Percentiles rank a stretch among this genome's conserved stretches.
Evolutionary conservation across 1,139 yeast genomes (phyloP).

Genomic region (Yamadazyma triangularis): DNA sequence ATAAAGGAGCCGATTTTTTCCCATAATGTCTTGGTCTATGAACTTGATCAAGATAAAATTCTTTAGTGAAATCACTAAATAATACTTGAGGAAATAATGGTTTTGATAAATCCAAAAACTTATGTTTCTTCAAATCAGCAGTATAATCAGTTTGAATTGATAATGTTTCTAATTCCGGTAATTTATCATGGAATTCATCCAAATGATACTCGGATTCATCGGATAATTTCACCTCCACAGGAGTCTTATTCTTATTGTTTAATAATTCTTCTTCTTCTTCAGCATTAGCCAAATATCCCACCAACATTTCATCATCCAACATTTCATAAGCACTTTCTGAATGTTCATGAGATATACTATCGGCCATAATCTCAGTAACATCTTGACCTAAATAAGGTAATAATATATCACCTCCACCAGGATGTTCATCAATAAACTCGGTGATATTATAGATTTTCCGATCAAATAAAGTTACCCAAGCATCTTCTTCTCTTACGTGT

Average conservation of each 20-base stretch:
- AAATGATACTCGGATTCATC: constrained; percentile 16
- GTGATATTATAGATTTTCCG: constrained; percentile 84
- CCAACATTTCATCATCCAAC: constrained; percentile 65
- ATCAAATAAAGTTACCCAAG: constrained; percentile 72
- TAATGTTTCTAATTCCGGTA: constrained; percentile 69
- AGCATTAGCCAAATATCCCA: constrained; percentile 45
- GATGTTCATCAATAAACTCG: constrained; percentile 74
- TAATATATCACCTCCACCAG: constrained; percentile 79
- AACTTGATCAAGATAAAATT: constrained; percentile 90
- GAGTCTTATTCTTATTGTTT: constrained; percentile 36
- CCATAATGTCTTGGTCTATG: constrained; percentile 91
- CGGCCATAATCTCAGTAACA: constrained; percentile 74
- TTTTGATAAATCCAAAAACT: constrained; percentile 78
- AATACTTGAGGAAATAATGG: constrained; percentile 81
- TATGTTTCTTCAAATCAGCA: constrained; percentile 69
- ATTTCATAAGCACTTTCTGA: constrained; percentile 87
- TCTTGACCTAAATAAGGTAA: constrained; percentile 81
- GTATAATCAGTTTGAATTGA: constrained; percentile 74
- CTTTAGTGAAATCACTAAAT: constrained; percentile 69
- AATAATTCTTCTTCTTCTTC: constrained; percentile 40
- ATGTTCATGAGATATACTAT: constrained; percentile 64
- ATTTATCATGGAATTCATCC: constrained; percentile 51
- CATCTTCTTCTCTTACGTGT: constrained; percentile 51
- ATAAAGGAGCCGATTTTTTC: constrained; percentile 79
- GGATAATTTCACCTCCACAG: constrained; percentile 39